A percentile compares a stretch with the other conserved stretches of the same genome.
phyloP scores from a whole-genome alignment of 2,329 filamentous ascomycete species.

The Fusarium virguliforme region DNA sequence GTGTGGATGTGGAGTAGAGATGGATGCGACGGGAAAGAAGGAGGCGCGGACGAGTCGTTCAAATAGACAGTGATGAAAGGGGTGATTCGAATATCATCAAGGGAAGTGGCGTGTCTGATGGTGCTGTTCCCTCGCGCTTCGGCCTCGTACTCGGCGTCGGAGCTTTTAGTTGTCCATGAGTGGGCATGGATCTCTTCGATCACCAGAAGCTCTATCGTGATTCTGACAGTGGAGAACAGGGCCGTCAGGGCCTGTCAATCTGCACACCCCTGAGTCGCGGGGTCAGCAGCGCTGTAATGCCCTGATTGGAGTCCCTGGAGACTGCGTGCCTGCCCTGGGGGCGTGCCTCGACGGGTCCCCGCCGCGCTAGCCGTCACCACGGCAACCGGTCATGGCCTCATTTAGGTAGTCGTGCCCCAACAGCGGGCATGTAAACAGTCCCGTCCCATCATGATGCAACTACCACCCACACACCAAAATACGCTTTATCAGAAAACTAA shows the following conservation, averaged over 20 bases:
- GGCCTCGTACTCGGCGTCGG: slow-evolving; percentile 35
- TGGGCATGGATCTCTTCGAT: neutral
- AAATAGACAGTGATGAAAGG: slow-evolving; percentile 1
- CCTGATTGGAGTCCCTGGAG: slow-evolving; percentile 34
- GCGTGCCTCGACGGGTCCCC: neutral
- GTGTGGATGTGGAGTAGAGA: neutral
- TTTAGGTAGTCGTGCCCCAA: slow-evolving; percentile 1
- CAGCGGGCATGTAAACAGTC: slow-evolving; percentile 49
- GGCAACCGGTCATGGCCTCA: slow-evolving; percentile 40
- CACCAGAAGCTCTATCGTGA: slow-evolving; percentile 44
- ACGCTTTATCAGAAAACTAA: slow-evolving; percentile 35
- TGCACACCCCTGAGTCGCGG: slow-evolving; percentile 38
- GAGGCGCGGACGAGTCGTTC: slow-evolving; percentile 27
- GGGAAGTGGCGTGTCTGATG: slow-evolving; percentile 40
- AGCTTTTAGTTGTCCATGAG: slow-evolving; percentile 35
- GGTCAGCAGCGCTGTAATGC: slow-evolving; percentile 40
- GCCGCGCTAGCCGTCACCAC: slow-evolving; percentile 33
- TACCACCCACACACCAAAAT: slow-evolving; percentile 20
- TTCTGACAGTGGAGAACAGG: slow-evolving; percentile 14
- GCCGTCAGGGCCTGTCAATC: slow-evolving; percentile 37
- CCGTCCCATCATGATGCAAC: slow-evolving; percentile 21
- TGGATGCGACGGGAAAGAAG: slow-evolving; percentile 1
- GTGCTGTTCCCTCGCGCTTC: slow-evolving; percentile 25
- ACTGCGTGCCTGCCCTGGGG: neutral
- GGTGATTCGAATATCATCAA: slow-evolving; percentile 1